Evolutionary conservation across 805 yeast species (phyloP), one percentile per base, ranked within the genome.

Genomic region (Yarrowia sp.): DNA sequence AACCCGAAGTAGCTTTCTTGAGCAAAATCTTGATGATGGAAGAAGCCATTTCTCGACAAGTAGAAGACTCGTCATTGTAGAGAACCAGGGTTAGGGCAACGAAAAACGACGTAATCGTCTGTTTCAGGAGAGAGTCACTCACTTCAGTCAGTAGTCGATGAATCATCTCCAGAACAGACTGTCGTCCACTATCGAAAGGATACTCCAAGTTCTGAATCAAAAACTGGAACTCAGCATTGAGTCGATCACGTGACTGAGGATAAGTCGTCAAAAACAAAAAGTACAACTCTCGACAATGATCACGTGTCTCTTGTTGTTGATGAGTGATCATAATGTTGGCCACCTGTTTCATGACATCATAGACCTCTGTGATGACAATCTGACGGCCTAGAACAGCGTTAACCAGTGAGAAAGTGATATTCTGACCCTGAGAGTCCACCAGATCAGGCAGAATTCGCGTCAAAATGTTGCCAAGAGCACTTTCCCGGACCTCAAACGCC

Each of bases 261-360:
- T 90, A 95, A 70, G 92, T 97, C 88, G 91, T 88, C 72, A 95
- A 77, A 70, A 95, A 95, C 70, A 87, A 92, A 74, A 85, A 88
- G 73, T 86, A 95, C 1, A 89, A 85, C 68, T 90, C 84, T 75
- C 98, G 83, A 8, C 98, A 85, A 75, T 89, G 86, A 70, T 88
- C 92, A 66, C 98, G 82, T 63, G 91, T 89, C 71, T 87, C 91
- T 60, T 84, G 84, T 2, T 93, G 81, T 66, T 91, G 97, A 75
- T 89, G 90, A 0, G 96, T 92, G 32, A 95, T 87, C 96, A 95
- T 89, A 31, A 91, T 88, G 66, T 86, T 84, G 9, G 95, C 82
- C 3, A 93, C 87, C 57, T 81, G 81, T 66, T 90, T 96, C 87
- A 93, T 86, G 1, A 88, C 83, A 69, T 92, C 98, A 72, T 95